Conservation (phyloP, 75 land plant genomes). For the Selaginella tamariscina region DNA sequence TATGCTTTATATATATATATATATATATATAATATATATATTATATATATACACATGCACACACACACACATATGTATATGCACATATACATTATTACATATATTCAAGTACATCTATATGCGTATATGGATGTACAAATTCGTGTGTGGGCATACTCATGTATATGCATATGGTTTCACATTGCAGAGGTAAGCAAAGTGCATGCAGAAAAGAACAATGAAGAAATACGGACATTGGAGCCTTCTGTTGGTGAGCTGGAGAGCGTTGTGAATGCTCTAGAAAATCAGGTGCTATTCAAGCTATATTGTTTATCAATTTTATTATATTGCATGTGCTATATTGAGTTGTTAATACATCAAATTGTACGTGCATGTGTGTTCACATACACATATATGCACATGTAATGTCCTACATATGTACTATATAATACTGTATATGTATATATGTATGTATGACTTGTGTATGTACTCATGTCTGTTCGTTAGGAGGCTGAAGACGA, state of each 20-base stretch:
- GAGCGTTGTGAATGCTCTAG: slow-evolving; percentile 36
- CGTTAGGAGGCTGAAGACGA: slow-evolving; percentile 80
- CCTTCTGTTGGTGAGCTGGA: slow-evolving; percentile 61
- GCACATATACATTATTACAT: too few relatives aligned
- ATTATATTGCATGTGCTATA: too few relatives aligned
- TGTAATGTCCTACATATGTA: neutral
- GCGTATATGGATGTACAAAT: too few relatives aligned
- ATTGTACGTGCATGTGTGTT: too few relatives aligned
- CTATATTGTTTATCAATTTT: slow-evolving; percentile 25
- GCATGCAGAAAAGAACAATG: slow-evolving; percentile 75
- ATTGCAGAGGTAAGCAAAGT: slow-evolving; percentile 54
- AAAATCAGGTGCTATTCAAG: slow-evolving; percentile 46
- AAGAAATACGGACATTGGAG: slow-evolving; percentile 53
- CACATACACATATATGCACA: neutral
- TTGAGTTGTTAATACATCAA: neutral
- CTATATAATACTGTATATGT: neutral
- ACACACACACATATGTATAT: too few relatives aligned
- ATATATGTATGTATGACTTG: neutral
- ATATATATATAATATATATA: too few relatives aligned
- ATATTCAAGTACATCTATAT: too few relatives aligned
- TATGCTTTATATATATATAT: too few relatives aligned
- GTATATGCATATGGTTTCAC: neutral
- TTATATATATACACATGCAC: too few relatives aligned
- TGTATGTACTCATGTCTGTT: too few relatives aligned
- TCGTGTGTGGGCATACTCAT: too few relatives aligned